Evolutionary conservation across 257 asterid genomes (phyloP).

Genomic region (Solanum sparsipilum): DNA sequence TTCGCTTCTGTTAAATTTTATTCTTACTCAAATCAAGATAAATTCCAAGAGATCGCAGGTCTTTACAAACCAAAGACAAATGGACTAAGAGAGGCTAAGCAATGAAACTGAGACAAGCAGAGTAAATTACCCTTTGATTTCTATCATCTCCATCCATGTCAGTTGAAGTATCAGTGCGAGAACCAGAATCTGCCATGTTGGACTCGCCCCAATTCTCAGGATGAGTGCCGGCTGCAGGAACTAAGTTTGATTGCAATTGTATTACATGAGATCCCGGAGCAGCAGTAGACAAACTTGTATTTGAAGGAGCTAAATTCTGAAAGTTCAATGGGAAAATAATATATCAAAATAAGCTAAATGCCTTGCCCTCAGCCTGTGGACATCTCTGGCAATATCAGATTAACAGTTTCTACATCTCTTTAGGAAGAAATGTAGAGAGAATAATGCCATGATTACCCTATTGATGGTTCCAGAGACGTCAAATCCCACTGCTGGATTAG

Average conservation of each 20-base stretch:
- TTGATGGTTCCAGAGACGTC: conserved; percentile 33
- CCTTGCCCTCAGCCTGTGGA: not conserved
- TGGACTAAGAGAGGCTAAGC: not conserved
- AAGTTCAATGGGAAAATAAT: conserved; percentile 2
- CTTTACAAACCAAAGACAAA: not conserved
- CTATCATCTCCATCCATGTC: conserved; percentile 71
- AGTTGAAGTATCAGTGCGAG: conserved; percentile 72
- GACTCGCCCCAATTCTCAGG: conserved; percentile 87
- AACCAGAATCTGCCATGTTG: conserved; percentile 76
- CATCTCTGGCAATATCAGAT: not conserved
- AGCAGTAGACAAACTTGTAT: conserved; percentile 25
- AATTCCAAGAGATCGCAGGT: not conserved
- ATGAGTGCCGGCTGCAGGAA: conserved; percentile 32
- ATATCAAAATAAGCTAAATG: not conserved
- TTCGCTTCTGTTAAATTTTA: not conserved
- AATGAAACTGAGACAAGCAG: not conserved
- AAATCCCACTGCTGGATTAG: conserved; percentile 32
- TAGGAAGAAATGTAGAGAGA: not conserved
- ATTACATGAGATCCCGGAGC: conserved; percentile 32
- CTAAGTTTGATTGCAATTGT: conserved; percentile 28
- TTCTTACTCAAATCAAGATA: not conserved
- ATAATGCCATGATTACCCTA: conserved; percentile 30
- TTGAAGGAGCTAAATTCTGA: conserved; percentile 34
- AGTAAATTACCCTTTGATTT: conserved; percentile 39
- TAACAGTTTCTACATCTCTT: not conserved